phyloP scores from a whole-genome alignment of 1,284 basidiomycete species.

The Leccinum angustisporum region DNA sequence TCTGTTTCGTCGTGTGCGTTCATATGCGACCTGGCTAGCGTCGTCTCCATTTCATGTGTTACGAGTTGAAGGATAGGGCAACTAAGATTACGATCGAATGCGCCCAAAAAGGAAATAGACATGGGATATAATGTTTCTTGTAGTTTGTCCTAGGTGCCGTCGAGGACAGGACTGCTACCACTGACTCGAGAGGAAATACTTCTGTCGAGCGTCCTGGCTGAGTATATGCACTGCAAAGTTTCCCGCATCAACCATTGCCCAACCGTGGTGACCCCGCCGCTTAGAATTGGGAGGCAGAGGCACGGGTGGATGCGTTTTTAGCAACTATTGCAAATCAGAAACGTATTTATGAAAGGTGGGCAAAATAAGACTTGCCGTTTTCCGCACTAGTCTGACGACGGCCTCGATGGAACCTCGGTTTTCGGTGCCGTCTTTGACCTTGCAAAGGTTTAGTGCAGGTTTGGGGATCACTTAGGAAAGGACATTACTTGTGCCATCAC shows the following conservation, averaged over 20 bases:
- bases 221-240: slow-evolving; percentile 75
- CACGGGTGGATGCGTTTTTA: slow-evolving; percentile 53
- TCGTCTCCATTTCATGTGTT: neutral
- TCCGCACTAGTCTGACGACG: slow-evolving; percentile 64
- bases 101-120: neutral
- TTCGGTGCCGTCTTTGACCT: slow-evolving; percentile 84
- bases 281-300: slow-evolving; percentile 61
- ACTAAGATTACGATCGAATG: neutral
- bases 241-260: slow-evolving; percentile 79
- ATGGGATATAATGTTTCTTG: neutral
- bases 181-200: slow-evolving; percentile 52
- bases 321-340: slow-evolving; percentile 41
- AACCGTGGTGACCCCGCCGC: slow-evolving; percentile 60
- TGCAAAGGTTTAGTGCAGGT: neutral
- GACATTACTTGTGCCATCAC: slow-evolving; percentile 62
- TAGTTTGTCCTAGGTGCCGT: too few relatives aligned
- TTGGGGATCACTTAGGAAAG: neutral
- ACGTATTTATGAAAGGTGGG: neutral
- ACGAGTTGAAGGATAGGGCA: neutral
- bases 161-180: slow-evolving; percentile 26
- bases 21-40: neutral
- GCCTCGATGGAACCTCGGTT: slow-evolving; percentile 71
- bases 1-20: neutral
- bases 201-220: slow-evolving; percentile 58
- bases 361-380: slow-evolving; percentile 47